A percentile compares a stretch with the other conserved stretches of the same genome.
These are phyloP conservation scores for Juglanconis sp. DNA, from an alignment of 2,329 filamentous ascomycete species.

Conservation along the genomic window DNA sequence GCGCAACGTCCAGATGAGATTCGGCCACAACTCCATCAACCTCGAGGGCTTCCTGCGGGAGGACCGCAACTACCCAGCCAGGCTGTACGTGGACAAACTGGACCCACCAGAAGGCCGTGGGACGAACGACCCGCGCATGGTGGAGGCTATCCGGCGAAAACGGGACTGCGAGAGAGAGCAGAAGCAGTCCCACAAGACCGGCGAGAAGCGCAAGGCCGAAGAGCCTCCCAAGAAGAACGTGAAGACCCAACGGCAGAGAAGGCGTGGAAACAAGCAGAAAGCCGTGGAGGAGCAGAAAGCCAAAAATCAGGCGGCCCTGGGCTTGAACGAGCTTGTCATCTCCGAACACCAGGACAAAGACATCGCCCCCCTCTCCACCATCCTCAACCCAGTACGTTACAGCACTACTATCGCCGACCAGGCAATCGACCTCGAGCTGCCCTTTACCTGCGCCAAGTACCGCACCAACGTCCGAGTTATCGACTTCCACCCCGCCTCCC, in stretches of 20 bases:
- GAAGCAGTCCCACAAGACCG: slow-evolving; percentile 36
- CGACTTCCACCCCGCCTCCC: slow-evolving; percentile 68
- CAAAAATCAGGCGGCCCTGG: slow-evolving; percentile 25
- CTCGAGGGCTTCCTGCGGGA: slow-evolving; percentile 72
- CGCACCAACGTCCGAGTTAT: slow-evolving; percentile 70
- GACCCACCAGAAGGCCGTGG: slow-evolving; percentile 37
- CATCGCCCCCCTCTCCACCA: slow-evolving; percentile 33
- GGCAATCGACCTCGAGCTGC: slow-evolving; percentile 44
- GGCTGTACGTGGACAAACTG: slow-evolving; percentile 57
- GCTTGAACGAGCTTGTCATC: slow-evolving; percentile 20
- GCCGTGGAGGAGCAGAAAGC: slow-evolving; percentile 26
- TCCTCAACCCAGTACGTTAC: slow-evolving; percentile 38
- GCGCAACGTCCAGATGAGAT: slow-evolving; percentile 70
- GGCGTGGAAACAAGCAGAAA: slow-evolving; percentile 17
- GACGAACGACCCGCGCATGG: slow-evolving; percentile 44
- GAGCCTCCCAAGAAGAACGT: slow-evolving; percentile 21
- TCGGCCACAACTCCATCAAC: slow-evolving; percentile 45
- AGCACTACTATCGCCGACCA: slow-evolving; percentile 41
- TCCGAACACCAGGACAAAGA: slow-evolving; percentile 37
- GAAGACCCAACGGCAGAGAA: slow-evolving; percentile 26
- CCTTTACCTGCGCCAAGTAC: slow-evolving; percentile 74
- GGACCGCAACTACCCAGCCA: slow-evolving; percentile 49
- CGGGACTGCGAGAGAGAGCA: slow-evolving; percentile 58
- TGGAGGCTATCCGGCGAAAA: slow-evolving; percentile 61
- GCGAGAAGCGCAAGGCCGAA: slow-evolving; percentile 36